Evolutionary conservation across 208 protist genomes (phyloP), one percentile per base, ranked within the genome.

Genomic region (Wallacemonas collosoma): DNA sequence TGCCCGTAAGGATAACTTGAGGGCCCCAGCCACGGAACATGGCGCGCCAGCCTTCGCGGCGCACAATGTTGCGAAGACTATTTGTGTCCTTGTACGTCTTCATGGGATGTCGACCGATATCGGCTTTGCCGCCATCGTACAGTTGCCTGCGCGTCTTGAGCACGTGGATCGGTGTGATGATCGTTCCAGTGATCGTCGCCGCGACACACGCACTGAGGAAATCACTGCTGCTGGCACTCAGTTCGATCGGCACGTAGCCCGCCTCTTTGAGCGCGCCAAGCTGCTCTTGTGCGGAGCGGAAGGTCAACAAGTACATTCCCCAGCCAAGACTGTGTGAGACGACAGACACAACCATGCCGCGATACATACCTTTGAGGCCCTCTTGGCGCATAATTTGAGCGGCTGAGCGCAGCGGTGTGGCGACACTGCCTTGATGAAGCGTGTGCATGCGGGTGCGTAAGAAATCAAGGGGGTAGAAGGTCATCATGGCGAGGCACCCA

Each of bases 381-480:
- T 94, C 83, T 8, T 87, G 77, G 1, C 60, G 73, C 35, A 94
- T 40, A 70, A 96, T 90, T 40, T 89, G 76, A 5, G 76, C 45
- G 1, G 67, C 69, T 8, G 85, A 90, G 11, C 76, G 77, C 15
- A 92, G 64, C 41, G 85, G 87, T 72, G 69, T 77, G 2, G 68
- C 74, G 53, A 75, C 60, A 35, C 67, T 79, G 57, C 81, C 80
- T 65, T 90, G 80, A 67, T 85, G 82, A n/a, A 89, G 65, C 4
- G 80, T 87, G 60, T 96, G 88, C 87, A 87, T 89, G n/a, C 87
- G 80, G 2, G 91, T 96, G 53, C 91, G 86, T 1, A 94, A 71
- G 69, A 94, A 91, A 72, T 96, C 91, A 2, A 96, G 80, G 2
- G 91, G 91, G 71, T 96, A 96, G 72, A 96, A 96, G 44, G 89